Evolutionary conservation across 2,329 filamentous ascomycete species (phyloP).

Genomic region (Aureobasidium sp.): DNA sequence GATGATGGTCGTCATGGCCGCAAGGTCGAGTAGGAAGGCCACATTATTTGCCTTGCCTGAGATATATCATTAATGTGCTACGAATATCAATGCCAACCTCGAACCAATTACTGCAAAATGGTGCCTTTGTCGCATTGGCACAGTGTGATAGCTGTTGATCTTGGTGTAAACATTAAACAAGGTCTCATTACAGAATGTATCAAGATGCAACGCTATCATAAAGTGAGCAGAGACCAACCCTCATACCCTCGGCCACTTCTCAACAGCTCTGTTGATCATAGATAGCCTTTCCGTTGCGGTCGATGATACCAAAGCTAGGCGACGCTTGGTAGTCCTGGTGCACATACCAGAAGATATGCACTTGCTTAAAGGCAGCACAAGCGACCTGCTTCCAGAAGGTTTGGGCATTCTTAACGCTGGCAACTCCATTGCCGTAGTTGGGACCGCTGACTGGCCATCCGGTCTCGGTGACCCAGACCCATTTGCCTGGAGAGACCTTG

Average conservation of each 20-base stretch:
- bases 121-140: too few relatives aligned
- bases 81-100: not conserved
- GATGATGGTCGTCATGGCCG: conserved; percentile 32
- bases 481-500: conserved; percentile 30
- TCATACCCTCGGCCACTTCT: not conserved
- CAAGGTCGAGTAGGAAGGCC: conserved; percentile 10
- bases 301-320: conserved; percentile 37
- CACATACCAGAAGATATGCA: conserved; percentile 53
- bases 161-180: not conserved
- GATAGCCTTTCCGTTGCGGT: conserved; percentile 27
- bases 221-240: too few relatives aligned
- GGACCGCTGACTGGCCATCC: conserved; percentile 56
- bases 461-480: conserved; percentile 43
- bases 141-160: not conserved
- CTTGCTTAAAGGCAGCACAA: conserved; percentile 51
- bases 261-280: conserved; percentile 26
- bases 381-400: conserved; percentile 57
- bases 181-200: not conserved
- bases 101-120: too few relatives aligned
- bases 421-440: conserved; percentile 48
- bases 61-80: not conserved
- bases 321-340: conserved; percentile 47
- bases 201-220: not conserved
- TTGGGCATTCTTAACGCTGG: conserved; percentile 53
- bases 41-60: not conserved